Evolutionary conservation across 164 flowering plant species (phyloP).

Genomic region (Echeveria elegans): DNA sequence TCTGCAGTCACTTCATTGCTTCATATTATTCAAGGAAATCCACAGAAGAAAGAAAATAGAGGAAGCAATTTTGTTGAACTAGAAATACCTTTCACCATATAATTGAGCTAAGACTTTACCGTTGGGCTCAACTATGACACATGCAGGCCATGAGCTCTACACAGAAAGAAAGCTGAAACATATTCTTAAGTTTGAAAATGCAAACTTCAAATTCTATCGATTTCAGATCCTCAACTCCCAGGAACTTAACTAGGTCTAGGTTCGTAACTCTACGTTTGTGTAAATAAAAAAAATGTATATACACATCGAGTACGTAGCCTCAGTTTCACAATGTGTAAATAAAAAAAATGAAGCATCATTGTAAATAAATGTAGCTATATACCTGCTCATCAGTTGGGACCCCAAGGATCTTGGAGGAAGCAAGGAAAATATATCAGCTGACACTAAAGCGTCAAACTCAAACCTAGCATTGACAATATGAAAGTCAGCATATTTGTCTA

Average conservation of each 20-base stretch:
- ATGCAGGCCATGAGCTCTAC: slow-evolving; percentile 98
- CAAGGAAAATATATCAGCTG: slow-evolving; percentile 91
- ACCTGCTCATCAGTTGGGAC: slow-evolving; percentile 75
- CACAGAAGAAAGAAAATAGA: no score
- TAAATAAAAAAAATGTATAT: no score
- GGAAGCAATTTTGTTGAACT: not conserved
- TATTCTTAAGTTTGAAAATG: no score
- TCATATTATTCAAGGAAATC: slow-evolving; percentile 21
- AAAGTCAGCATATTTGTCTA: not conserved
- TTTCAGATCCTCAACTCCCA: no score
- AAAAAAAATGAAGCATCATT: not conserved
- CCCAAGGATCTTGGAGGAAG: slow-evolving; percentile 69
- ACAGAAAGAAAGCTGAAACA: no score
- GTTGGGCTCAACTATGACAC: slow-evolving; percentile 72
- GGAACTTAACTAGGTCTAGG: no score
- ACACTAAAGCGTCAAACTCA: slow-evolving; percentile 88
- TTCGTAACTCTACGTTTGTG: no score
- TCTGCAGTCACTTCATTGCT: slow-evolving; percentile 75
- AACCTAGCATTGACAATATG: not conserved
- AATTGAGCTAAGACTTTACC: slow-evolving; percentile 80
- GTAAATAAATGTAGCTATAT: slow-evolving; percentile 24
- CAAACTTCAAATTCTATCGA: no score
- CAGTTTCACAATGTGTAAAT: not conserved
- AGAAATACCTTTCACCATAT: slow-evolving; percentile 80
- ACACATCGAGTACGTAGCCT: no score